Evolutionary conservation across 176 grass and related monocot species (phyloP), one percentile per base, ranked within the genome.

Genomic region (Miscanthus lutarioriparius): DNA sequence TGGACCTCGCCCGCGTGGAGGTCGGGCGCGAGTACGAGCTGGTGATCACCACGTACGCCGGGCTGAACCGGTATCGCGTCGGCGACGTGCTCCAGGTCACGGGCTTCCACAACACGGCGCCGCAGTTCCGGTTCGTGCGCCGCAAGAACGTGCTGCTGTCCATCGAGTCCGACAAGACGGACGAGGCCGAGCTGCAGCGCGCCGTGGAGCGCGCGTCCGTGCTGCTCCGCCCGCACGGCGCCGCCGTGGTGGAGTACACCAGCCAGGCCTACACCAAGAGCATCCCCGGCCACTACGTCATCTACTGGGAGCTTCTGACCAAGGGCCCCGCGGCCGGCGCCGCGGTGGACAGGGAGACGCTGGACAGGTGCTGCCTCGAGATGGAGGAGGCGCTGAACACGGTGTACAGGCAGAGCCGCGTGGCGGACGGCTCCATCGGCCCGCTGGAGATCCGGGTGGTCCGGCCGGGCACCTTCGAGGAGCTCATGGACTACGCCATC

Each of bases 81-180:
- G 96, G 96, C 32, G 96, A 98, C 86, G 90, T 98, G 2, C 87
- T 98, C 54, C 89, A 83, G 39, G 96, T 98, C 23, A 89, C 89
- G 2, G 89, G 93, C 10, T 98, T 98, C 87, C 83, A 98, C 85
- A 93, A 98, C 63, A 41, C 91, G 8, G 93, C 93, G 27, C 96
- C 96, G 41, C 89, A 94, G 83, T 98, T 98, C 89, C 72, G 85
- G 54, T 98, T 98, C 87, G 90, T 98, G 19, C 92, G 96, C 69
- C 91, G 96, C 62, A 98, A 93, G 93, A 98, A 98, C 84, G 93
- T 98, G 10, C 86, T 98, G 27, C 91, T 98, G 5, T 95, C 93
- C 85, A 95, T 98, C 81, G 93, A 98, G 85, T 92, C 93, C 33
- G 96, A 98, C 86, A 95, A 98, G 89, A 98, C 96, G 25, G 93